Evolutionary conservation across 2,329 filamentous ascomycete species (phyloP), one percentile per base, ranked within the genome.

Genomic region (Sporothrix inflata): DNA sequence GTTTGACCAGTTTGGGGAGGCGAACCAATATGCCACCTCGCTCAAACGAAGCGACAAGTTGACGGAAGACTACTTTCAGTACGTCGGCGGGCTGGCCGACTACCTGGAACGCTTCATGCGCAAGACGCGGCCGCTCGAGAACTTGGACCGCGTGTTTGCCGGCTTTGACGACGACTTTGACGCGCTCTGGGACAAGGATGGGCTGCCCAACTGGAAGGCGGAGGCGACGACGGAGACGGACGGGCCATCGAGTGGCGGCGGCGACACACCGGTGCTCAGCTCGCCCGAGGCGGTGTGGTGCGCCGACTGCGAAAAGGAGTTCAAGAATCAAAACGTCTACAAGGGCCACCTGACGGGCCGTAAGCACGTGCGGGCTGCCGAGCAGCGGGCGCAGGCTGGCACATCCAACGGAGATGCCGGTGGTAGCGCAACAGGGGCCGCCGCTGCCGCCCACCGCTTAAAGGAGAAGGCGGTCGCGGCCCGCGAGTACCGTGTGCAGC

Each of bases 271-370:
- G n/a, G n/a, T n/a, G n/a, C n/a, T n/a, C n/a, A 83, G 81, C 71
- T 78, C 78, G 78, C 85, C 78, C 0, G 91, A 94, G 69, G 93
- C 92, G 0, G 87, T 94, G 19, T 98, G 93, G 92, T 99, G 96
- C 78, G 86, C 91, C 6, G 94, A 94, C 74, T 99, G 96, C 80
- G 92, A 96, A 79, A 98, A 94, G 82, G 93, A 95, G 73, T 99
- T 98, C 83, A 94, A 93, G 78, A 98, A 98, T 78, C 90, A 96
- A 76, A 97, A 97, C 74, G 94, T 98, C 65, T 97, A 97, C 85
- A 94, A 94, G 77, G 90, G 89, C 49, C 96, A 99, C 80, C 83
- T 99, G 74, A 91, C 85, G 0, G 95, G 95, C 55, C 95, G 97
- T 83, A 99, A 98, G 80, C 96, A 99, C 80, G 89, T 95, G 80